Evolutionary conservation across 768 basidiomycete species (phyloP).

Genomic region (Termitomyces heimii): DNA sequence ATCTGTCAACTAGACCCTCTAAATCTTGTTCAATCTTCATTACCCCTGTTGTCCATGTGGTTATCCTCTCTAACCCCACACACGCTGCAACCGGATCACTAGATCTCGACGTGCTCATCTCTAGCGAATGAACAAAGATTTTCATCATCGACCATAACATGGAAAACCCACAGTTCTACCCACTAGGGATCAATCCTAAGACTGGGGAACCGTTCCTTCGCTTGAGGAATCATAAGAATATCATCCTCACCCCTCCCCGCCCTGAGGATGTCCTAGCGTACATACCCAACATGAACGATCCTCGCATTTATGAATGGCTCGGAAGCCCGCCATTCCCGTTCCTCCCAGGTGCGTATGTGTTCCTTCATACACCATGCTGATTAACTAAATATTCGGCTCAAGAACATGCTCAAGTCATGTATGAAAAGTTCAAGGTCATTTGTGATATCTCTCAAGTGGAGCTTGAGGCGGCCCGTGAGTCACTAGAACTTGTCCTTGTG

Average conservation of each 20-base stretch:
- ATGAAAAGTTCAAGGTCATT: conserved; percentile 18
- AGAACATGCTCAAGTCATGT: conserved; percentile 30
- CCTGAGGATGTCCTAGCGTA: conserved; percentile 14
- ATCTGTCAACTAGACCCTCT: neutral
- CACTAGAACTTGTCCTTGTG: conserved; percentile 25
- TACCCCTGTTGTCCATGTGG: neutral
- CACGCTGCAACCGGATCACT: neutral
- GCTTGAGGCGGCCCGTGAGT: conserved; percentile 20
- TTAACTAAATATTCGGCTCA: neutral
- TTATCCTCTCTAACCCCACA: neutral
- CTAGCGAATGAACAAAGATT: neutral
- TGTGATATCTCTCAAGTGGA: conserved; percentile 26
- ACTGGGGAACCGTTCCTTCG: conserved; percentile 43
- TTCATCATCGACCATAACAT: conserved; percentile 11
- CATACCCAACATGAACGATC: conserved; percentile 41
- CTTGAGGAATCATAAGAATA: conserved; percentile 40
- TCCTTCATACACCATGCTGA: neutral
- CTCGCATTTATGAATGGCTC: conserved; percentile 37
- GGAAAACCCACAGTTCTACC: conserved; percentile 19
- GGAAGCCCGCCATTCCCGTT: conserved; percentile 51
- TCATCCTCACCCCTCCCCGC: conserved; percentile 60
- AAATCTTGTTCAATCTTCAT: neutral
- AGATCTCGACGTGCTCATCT: neutral
- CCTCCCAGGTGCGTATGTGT: conserved; percentile 20
- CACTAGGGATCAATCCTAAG: conserved; percentile 24